phyloP scores from a whole-genome alignment of 106 monocot species.

The Dioscorea alata region DNA sequence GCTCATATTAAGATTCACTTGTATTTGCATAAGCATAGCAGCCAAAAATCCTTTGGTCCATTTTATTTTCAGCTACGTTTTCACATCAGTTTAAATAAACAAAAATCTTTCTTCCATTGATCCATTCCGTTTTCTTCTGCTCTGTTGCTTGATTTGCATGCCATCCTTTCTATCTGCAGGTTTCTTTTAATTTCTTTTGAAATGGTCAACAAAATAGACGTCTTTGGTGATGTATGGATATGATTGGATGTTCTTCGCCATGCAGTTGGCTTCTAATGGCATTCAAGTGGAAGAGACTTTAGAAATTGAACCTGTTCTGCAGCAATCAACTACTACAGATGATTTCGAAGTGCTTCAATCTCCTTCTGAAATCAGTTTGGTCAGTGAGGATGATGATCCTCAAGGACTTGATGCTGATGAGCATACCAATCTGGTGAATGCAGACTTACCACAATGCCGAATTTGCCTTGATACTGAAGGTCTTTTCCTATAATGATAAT shows the following conservation, averaged over 20 bases:
- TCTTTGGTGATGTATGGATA: conserved; percentile 28
- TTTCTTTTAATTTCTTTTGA: conserved; percentile 13
- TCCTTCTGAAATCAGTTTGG: conserved; percentile 50
- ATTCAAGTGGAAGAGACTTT: conserved; percentile 29
- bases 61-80: too few species aligned
- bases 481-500: conserved; percentile 29
- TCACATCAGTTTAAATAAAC: too few species aligned
- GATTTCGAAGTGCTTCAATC: conserved; percentile 15
- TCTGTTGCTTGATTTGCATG: neutral
- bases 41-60: too few species aligned
- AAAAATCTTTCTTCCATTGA: neutral
- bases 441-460: conserved; percentile 74
- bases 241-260: conserved; percentile 27
- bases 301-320: conserved; percentile 44
- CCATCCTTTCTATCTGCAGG: conserved; percentile 9
- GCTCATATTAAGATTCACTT: too few species aligned
- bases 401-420: conserved; percentile 52
- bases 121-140: neutral
- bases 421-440: conserved; percentile 36
- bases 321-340: conserved; percentile 5
- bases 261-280: conserved; percentile 48
- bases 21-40: too few species aligned
- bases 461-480: conserved; percentile 97
- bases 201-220: conserved; percentile 9
- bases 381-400: conserved; percentile 20